Evolutionary conservation across 495 filamentous ascomycete genomes (phyloP).

Genomic region (Lindgomyces ingoldianus): DNA sequence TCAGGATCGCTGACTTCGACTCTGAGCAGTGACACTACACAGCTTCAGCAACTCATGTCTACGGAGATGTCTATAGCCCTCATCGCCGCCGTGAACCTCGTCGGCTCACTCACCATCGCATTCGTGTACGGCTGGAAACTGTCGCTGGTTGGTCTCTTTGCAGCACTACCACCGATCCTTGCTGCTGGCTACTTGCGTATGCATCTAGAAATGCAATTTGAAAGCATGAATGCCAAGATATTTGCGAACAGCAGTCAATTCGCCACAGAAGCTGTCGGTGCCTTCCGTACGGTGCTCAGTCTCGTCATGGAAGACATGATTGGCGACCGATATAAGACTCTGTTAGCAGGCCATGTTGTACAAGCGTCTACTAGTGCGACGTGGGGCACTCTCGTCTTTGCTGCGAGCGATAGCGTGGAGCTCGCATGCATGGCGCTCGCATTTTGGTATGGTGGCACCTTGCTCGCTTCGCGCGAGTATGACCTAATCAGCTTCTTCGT

Average conservation of each 20-base stretch:
- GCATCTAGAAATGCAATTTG: constrained; percentile 38
- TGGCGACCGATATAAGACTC: constrained; percentile 29
- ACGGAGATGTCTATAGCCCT: constrained; percentile 35
- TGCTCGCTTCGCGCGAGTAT: constrained; percentile 38
- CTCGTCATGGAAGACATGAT: constrained; percentile 40
- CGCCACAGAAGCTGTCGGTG: constrained; percentile 40
- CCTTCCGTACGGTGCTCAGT: constrained; percentile 38
- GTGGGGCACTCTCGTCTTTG: constrained; percentile 37
- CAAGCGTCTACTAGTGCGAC: constrained; percentile 33
- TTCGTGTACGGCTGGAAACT: constrained; percentile 43
- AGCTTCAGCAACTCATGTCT: constrained; percentile 36
- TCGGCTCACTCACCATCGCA: constrained; percentile 36
- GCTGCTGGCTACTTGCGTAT: constrained; percentile 35
- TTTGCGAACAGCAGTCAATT: constrained; percentile 41
- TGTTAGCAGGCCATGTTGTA: constrained; percentile 30
- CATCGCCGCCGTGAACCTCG: constrained; percentile 37
- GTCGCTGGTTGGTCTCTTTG: constrained; percentile 35
- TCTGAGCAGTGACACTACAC: constrained; percentile 30
- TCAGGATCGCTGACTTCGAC: constrained; percentile 36
- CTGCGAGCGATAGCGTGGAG: constrained; percentile 36
- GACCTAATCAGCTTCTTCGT: constrained; percentile 35
- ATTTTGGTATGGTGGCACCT: constrained; percentile 39
- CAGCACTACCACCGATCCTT: constrained; percentile 35
- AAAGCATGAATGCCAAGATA: constrained; percentile 36
- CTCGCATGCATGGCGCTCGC: constrained; percentile 37